phyloP scores from a whole-genome alignment of 2,329 filamentous ascomycete genomes.

The Calonectria henricotiae region DNA sequence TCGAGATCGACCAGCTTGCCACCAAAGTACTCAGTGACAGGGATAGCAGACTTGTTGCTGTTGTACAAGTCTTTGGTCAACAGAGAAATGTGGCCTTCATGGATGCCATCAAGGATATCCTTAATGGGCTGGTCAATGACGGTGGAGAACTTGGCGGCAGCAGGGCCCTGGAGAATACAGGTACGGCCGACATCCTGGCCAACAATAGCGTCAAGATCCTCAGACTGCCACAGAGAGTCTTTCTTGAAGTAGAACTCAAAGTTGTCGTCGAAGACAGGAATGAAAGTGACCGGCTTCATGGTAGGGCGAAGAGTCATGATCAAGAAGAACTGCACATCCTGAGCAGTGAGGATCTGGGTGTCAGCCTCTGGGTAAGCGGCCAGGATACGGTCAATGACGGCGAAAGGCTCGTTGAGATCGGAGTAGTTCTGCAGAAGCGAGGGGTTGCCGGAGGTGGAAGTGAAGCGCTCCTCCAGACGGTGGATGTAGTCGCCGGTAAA shows the following conservation, averaged over 20 bases:
- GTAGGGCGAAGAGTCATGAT: slow-evolving; percentile 91
- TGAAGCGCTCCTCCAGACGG: slow-evolving; percentile 97
- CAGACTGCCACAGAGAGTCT: slow-evolving; percentile 99
- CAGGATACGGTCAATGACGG: slow-evolving; percentile 84
- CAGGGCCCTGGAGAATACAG: slow-evolving; percentile 96
- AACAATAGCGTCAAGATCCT: slow-evolving; percentile 96
- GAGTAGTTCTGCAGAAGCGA: slow-evolving; percentile 92
- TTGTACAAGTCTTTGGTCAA: slow-evolving; percentile 87
- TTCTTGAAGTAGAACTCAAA: slow-evolving; percentile 99
- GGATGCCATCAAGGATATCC: slow-evolving; percentile 93
- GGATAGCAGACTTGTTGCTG: slow-evolving; percentile 81
- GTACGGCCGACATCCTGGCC: slow-evolving; percentile 96
- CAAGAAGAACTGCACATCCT: slow-evolving; percentile 98
- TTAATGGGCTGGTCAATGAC: slow-evolving; percentile 94
- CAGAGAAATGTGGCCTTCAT: slow-evolving; percentile 87
- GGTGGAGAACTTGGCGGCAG: slow-evolving; percentile 91
- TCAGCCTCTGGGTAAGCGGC: slow-evolving; percentile 89
- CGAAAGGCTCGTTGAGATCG: slow-evolving; percentile 88
- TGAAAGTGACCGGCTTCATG: slow-evolving; percentile 97
- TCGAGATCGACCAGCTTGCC: slow-evolving; percentile 84
- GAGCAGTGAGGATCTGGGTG: slow-evolving; percentile 94
- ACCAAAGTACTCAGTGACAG: slow-evolving; percentile 94
- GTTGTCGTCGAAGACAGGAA: slow-evolving; percentile 94
- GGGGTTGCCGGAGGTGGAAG: slow-evolving; percentile 77
- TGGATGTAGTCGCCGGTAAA: slow-evolving; percentile 97